Conservation (phyloP, 495 filamentous ascomycete genomes). For the Hyphodiscus hymeniophilus region DNA sequence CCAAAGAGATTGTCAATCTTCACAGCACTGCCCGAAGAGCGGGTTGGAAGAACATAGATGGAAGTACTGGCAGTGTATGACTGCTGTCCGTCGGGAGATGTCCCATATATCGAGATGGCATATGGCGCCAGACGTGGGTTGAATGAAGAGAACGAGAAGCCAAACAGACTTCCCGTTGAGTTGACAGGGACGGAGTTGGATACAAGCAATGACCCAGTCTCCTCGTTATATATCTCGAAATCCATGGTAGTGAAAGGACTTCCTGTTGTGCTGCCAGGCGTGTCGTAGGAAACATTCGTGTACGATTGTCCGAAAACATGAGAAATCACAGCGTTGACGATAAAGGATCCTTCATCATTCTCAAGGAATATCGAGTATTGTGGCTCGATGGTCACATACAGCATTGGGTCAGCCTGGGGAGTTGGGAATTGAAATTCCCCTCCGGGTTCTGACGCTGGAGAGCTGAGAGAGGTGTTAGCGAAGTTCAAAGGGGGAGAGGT, state of each 20-base stretch:
- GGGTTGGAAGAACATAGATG: constrained; percentile 46
- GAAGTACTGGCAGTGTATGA: constrained; percentile 35
- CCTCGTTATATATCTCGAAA: constrained; percentile 29
- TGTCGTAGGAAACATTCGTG: constrained; percentile 22
- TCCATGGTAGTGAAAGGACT: constrained; percentile 9
- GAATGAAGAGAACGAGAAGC: constrained; percentile 39
- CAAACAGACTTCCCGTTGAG: constrained; percentile 33
- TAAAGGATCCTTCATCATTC: constrained; percentile 48
- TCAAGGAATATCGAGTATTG: constrained; percentile 53
- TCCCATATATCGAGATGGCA: constrained; percentile 30
- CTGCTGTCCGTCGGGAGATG: constrained; percentile 13
- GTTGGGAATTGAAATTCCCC: constrained; percentile 19
- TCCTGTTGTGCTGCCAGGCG: constrained; percentile 25
- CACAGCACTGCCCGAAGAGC: constrained; percentile 49
- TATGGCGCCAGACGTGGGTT: constrained; percentile 39
- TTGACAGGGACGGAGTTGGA: constrained; percentile 34
- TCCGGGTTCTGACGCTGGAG: constrained; percentile 14
- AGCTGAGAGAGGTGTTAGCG: background rate
- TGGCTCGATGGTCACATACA: constrained; percentile 51
- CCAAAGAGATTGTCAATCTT: constrained; percentile 56
- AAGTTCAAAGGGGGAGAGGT: background rate
- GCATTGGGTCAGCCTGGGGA: constrained; percentile 22
- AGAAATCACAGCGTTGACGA: constrained; percentile 51
- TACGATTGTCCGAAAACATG: constrained; percentile 16
- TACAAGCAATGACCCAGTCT: constrained; percentile 23